These are phyloP conservation scores for Penicillium pancosmium DNA, from an alignment of 495 filamentous ascomycete genomes.

Conservation along the genomic window DNA sequence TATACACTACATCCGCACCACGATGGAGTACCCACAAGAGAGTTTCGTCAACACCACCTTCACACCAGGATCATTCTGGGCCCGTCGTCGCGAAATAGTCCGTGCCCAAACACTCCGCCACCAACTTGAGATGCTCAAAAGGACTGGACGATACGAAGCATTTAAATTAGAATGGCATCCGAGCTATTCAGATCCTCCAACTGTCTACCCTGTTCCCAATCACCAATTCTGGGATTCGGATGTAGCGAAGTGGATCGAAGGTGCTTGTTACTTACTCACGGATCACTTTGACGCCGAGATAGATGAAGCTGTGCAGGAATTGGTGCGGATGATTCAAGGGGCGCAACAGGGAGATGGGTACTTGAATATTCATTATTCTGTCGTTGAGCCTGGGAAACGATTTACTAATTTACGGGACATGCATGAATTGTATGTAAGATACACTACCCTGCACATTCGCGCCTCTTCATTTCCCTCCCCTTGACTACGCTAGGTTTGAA, in stretches of 20 bases:
- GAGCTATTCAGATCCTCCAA: slow-evolving; percentile 48
- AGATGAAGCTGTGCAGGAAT: slow-evolving; percentile 54
- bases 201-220: slow-evolving; percentile 53
- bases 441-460: too few relatives aligned
- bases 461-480: too few relatives aligned
- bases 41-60: slow-evolving; percentile 37
- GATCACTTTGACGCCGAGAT: slow-evolving; percentile 48
- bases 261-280: slow-evolving; percentile 58
- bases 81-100: slow-evolving; percentile 42
- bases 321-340: slow-evolving; percentile 55
- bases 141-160: slow-evolving; percentile 57
- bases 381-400: slow-evolving; percentile 52
- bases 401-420: slow-evolving; percentile 63
- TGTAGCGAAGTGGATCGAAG: slow-evolving; percentile 63
- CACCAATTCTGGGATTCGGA: slow-evolving; percentile 65
- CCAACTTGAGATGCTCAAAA: slow-evolving; percentile 54
- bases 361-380: slow-evolving; percentile 61
- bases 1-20: background rate
- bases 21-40: slow-evolving; percentile 39
- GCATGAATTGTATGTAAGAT: slow-evolving; percentile 60
- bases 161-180: slow-evolving; percentile 57
- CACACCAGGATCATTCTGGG: slow-evolving; percentile 32
- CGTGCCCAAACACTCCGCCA: slow-evolving; percentile 41
- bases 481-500: too few relatives aligned
- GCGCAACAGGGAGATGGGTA: slow-evolving; percentile 62